A percentile compares a stretch with the other conserved stretches of the same genome.
phyloP scores from a whole-genome alignment of 257 asterid genomes.

The Gentiana dahurica region DNA sequence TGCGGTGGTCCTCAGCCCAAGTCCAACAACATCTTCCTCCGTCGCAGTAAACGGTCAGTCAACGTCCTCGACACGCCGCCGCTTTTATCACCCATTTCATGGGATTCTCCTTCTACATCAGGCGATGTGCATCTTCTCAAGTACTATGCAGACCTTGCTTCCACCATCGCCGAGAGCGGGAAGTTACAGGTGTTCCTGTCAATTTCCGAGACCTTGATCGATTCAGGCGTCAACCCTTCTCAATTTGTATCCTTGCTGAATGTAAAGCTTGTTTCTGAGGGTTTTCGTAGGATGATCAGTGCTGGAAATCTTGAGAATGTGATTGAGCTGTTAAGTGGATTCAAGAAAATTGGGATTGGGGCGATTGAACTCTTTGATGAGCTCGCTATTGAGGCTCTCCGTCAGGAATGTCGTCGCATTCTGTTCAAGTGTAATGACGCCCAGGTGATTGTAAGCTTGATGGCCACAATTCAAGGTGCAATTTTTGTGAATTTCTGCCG shows the following conservation, averaged over 20 bases:
- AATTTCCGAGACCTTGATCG: conserved; percentile 52
- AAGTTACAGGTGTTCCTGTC: conserved; percentile 57
- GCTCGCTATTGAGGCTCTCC: conserved; percentile 35
- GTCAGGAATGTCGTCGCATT: conserved; percentile 42
- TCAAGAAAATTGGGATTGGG: conserved; percentile 43
- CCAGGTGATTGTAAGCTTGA: conserved; percentile 41
- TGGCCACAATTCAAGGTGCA: conserved; percentile 58
- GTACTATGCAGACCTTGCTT: conserved; percentile 59
- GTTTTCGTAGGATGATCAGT: conserved; percentile 34
- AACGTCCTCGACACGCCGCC: conserved; percentile 10
- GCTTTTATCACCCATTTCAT: conserved; percentile 34
- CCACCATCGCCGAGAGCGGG: conserved; percentile 67
- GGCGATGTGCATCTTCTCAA: conserved; percentile 21
- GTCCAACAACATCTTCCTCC: conserved; percentile 8
- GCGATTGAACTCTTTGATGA: conserved; percentile 44
- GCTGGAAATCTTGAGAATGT: conserved; percentile 30
- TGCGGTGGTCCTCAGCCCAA: conserved; percentile 20
- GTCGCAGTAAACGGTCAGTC: conserved; percentile 10
- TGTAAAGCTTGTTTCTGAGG: conserved; percentile 34
- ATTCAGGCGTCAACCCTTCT: conserved; percentile 43
- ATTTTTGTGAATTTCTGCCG: background rate
- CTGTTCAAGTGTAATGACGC: conserved; percentile 33
- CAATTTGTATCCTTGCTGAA: conserved; percentile 32
- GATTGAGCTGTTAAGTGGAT: conserved; percentile 30
- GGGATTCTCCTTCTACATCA: conserved; percentile 14